Evolutionary conservation across 202 grass and related monocot species (phyloP), one percentile per base, ranked within the genome.

Genomic region (Bolboschoenoplectus hybrid): DNA sequence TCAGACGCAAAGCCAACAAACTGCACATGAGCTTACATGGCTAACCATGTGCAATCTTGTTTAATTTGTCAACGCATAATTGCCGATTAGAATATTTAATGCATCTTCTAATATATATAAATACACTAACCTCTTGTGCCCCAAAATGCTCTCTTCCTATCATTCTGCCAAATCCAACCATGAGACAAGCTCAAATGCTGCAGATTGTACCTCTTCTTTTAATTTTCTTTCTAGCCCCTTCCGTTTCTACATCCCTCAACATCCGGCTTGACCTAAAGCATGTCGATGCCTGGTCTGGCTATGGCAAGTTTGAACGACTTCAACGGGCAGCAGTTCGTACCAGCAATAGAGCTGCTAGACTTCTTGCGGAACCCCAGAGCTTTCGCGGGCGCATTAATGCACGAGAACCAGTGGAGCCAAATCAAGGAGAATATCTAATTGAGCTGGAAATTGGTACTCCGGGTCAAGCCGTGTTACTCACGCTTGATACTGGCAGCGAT

Each of bases 401-500:
- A 8, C n/a, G 1, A 8, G 51, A n/a, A 17, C 83, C 66, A 2
- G 74, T 89, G 20, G 45, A 65, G 12, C 35, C 65, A 5, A n/a
- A 73, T 50, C 12, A 81, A 44, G 74, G 62, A 38, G 87, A 89
- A 64, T 89, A 89, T 52, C 17, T 86, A 39, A n/a, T 85, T 3
- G 83, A 86, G 20, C 17, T 89, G 46, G 11, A 84, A 45, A 81
- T 89, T 32, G 83, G 87, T 17, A 85, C 67, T 5, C 87, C 87
- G 7, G 83, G 82, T 67, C 75, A 74, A 20, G 2, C 82, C 8
- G 46, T 85, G n/a, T 32, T 73, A 14, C 75, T 81, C 39, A 17
- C 70, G 10, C 73, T 89, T 40, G 87, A 89, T 50, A 89, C 87
- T 2, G 87, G 83, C 41, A 89, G 87, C 44, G 87, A 89, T 14